Percentiles rank a stretch among this genome's conserved stretches.
phyloP scores from a whole-genome alignment of 1,139 yeast genomes.

The Candida mesenterica region DNA sequence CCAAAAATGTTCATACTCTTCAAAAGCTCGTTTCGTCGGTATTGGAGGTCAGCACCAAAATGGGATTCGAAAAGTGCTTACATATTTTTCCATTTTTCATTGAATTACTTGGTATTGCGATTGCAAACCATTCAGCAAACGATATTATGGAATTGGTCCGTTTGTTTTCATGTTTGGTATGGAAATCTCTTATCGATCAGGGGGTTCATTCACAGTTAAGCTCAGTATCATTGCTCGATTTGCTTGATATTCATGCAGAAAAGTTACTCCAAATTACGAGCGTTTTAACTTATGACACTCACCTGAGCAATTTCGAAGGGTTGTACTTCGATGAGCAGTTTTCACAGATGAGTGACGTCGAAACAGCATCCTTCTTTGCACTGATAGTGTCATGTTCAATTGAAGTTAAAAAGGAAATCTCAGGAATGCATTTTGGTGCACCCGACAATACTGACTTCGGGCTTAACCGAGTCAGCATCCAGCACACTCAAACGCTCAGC shows the following conservation, averaged over 20 bases:
- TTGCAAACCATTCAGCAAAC: background rate
- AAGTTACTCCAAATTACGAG: background rate
- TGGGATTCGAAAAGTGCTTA: background rate
- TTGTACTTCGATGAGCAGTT: background rate
- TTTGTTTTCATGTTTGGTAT: background rate
- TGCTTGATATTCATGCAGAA: background rate
- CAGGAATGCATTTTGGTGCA: background rate
- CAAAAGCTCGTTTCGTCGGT: background rate
- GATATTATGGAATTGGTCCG: background rate
- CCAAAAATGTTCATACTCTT: background rate
- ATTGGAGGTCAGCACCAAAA: background rate
- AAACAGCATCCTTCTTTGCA: background rate
- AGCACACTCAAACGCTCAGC: no score
- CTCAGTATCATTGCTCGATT: background rate
- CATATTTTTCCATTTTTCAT: background rate
- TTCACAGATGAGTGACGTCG: background rate
- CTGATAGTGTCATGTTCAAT: constrained; percentile 1
- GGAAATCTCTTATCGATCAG: constrained; percentile 1
- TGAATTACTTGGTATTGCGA: background rate
- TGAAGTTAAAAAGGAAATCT: background rate
- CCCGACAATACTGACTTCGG: no score
- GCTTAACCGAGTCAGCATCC: no score
- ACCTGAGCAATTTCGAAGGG: background rate
- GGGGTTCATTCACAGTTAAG: background rate
- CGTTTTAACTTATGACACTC: background rate